A percentile compares a stretch with the other conserved stretches of the same genome.
Conservation (phyloP, 805 yeast species). For the Maudiozyma turicensis region DNA sequence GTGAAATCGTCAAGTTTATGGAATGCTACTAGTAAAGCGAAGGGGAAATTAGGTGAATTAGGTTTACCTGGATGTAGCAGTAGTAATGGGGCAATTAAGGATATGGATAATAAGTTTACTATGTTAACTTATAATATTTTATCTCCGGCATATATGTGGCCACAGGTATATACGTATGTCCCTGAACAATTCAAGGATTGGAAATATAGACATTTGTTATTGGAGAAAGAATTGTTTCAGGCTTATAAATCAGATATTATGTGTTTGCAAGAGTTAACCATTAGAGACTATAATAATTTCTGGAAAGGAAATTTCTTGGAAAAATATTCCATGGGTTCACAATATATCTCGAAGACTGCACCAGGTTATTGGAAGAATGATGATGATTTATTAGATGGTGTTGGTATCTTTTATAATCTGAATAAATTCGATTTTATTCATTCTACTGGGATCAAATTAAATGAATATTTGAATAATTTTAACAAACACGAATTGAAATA, state of each 20-base stretch:
- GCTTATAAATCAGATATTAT: constrained; percentile 41
- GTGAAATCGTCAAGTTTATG: background rate
- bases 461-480: constrained; percentile 24
- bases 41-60: background rate
- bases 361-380: constrained; percentile 46
- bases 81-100: background rate
- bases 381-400: constrained; percentile 47
- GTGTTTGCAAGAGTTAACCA: constrained; percentile 50
- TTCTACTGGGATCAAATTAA: constrained; percentile 28
- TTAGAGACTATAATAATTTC: constrained; percentile 30
- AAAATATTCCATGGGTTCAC: constrained; percentile 35
- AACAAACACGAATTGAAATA: constrained; percentile 22
- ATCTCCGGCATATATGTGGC: constrained; percentile 53
- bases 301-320: constrained; percentile 31
- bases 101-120: constrained; percentile 15
- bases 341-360: constrained; percentile 39
- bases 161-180: constrained; percentile 42
- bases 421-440: constrained; percentile 36
- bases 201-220: constrained; percentile 38
- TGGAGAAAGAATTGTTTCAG: constrained; percentile 30
- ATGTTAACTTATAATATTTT: constrained; percentile 38
- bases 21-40: background rate
- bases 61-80: background rate
- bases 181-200: constrained; percentile 39
- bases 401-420: constrained; percentile 43